Percentiles rank a stretch among this genome's conserved stretches.
These are phyloP conservation scores for Didymella segeticola DNA, from an alignment of 2,329 filamentous ascomycete species.

Conservation along the genomic window DNA sequence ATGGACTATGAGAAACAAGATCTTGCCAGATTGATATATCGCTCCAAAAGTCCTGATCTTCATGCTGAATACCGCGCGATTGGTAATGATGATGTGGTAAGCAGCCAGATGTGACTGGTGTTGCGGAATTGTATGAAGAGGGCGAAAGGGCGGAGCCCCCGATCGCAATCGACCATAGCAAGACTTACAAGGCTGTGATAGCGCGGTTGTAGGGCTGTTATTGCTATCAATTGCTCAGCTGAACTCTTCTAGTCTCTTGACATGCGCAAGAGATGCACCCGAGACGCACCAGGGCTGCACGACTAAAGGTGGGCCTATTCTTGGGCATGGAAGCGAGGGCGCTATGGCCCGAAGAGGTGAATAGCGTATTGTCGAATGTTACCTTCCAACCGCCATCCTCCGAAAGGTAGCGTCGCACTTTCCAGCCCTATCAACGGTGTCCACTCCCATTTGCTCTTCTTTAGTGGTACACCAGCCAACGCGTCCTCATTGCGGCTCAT, in stretches of 20 bases:
- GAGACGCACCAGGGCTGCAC: constrained; percentile 3
- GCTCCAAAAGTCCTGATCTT: not conserved
- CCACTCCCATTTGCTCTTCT: constrained; percentile 8
- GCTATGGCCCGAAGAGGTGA: constrained; percentile 14
- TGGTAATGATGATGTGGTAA: constrained; percentile 20
- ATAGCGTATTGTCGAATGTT: constrained; percentile 11
- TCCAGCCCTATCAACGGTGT: constrained; percentile 8
- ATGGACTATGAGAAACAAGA: not conserved
- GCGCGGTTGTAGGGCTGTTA: constrained; percentile 7
- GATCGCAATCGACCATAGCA: not conserved
- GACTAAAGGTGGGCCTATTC: constrained; percentile 9
- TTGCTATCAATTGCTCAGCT: constrained; percentile 10
- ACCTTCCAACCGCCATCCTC: constrained; percentile 6
- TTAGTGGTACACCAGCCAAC: constrained; percentile 5
- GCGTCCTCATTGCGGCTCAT: constrained; percentile 10
- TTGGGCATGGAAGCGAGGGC: constrained; percentile 17
- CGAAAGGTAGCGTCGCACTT: constrained; percentile 9
- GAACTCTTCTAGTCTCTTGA: constrained; percentile 8
- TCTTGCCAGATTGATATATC: not conserved
- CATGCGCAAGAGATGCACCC: constrained; percentile 3
- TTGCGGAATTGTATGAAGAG: constrained; percentile 19
- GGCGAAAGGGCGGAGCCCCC: constrained; percentile 12
- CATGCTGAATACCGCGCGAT: constrained; percentile 12
- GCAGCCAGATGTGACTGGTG: constrained; percentile 16
- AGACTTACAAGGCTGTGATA: constrained; percentile 1